A percentile compares a stretch with the other conserved stretches of the same genome.
Conservation (phyloP, 176 grass and related monocot species). For the Rhynchospora tenuis region DNA sequence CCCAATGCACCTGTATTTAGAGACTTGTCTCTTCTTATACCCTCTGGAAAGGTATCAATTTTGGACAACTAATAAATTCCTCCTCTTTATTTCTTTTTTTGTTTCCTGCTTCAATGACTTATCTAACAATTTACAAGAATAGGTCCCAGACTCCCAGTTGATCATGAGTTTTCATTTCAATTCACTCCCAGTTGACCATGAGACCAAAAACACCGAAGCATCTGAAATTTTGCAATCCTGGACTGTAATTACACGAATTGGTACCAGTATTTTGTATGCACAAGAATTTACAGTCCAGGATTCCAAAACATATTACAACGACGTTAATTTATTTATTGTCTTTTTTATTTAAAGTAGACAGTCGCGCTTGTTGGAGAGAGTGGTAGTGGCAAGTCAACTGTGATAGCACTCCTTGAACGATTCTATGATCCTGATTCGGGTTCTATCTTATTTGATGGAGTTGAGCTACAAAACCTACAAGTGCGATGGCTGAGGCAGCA, state of each 20-base stretch:
- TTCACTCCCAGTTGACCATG: neutral
- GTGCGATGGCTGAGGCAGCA: no score
- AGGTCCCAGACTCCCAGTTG: neutral
- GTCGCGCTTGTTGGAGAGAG: slow-evolving; percentile 75
- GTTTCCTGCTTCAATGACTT: neutral
- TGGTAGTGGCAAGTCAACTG: slow-evolving; percentile 67
- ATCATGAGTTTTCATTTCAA: neutral
- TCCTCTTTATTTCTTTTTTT: slow-evolving; percentile 5
- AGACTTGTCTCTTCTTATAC: no score
- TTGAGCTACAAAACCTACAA: no score
- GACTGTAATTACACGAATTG: neutral
- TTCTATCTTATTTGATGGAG: no score
- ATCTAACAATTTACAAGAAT: neutral
- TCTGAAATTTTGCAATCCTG: neutral
- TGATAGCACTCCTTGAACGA: no score
- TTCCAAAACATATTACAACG: neutral
- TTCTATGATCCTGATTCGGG: no score
- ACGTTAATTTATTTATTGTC: neutral
- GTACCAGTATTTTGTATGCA: neutral
- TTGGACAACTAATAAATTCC: neutral
- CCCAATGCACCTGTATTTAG: no score
- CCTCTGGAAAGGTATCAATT: no score
- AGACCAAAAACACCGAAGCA: neutral
- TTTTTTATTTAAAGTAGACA: slow-evolving; percentile 32
- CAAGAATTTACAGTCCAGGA: neutral